These are phyloP conservation scores for Trichophyton equinum DNA, from an alignment of 2,329 filamentous ascomycete genomes.

Conservation along the genomic window DNA sequence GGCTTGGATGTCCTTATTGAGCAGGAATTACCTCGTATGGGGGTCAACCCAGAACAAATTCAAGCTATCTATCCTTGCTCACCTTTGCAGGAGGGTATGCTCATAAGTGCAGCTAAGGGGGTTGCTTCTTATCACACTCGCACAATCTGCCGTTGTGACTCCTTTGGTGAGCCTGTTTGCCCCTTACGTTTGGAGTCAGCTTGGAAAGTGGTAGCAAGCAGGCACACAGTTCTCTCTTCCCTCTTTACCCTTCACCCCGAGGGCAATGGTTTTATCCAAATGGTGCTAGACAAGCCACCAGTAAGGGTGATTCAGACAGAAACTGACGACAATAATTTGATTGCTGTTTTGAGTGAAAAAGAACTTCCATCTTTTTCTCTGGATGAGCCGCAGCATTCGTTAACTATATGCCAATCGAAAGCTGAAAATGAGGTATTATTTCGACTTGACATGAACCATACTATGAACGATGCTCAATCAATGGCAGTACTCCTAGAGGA, in stretches of 20 bases:
- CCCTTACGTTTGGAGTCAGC: background rate
- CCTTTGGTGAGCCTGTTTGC: background rate
- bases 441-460: background rate
- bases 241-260: slow-evolving; percentile 13
- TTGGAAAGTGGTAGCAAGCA: slow-evolving; percentile 6
- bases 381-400: slow-evolving; percentile 16
- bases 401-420: slow-evolving; percentile 19
- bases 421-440: background rate
- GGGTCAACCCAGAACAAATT: slow-evolving; percentile 21
- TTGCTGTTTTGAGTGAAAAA: no score
- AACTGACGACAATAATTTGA: background rate
- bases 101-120: background rate
- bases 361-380: background rate
- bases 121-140: background rate
- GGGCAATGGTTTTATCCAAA: background rate
- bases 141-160: background rate
- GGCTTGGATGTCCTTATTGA: slow-evolving; percentile 26
- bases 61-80: slow-evolving; percentile 25
- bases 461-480: background rate
- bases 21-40: slow-evolving; percentile 25
- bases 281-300: background rate
- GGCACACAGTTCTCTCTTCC: slow-evolving; percentile 25
- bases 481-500: background rate
- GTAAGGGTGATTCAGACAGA: background rate
- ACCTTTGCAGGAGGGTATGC: slow-evolving; percentile 6